Base-by-base conservation (phyloP, 2,329 filamentous ascomycete species). In the Cytospora mali region DNA sequence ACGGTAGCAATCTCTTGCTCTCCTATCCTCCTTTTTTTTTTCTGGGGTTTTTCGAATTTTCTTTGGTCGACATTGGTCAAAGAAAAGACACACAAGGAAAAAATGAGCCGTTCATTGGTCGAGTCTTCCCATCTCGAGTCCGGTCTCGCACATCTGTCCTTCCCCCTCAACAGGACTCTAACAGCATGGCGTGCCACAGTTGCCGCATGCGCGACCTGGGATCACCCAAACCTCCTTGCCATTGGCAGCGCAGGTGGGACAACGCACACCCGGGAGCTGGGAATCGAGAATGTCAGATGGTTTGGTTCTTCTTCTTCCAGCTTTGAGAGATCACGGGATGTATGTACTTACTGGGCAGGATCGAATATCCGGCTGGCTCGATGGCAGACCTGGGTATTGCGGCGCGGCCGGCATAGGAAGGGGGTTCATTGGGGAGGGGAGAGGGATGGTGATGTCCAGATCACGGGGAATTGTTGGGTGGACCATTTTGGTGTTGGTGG, bases 201-300 rank as follows among this genome's bases (percentile, higher is more conserved):
- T 78, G 33, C 78, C 77, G 68, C 82, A 85, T 56, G 74, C 74
- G 62, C 80, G 77, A 58, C 82, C 82, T 33, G 81, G 81, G 64
- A 84, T 81, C 27, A 85, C 82, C 82, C 82, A 85, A 50, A 81
- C 80, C 68, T 84, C 82, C 64, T 79, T 75, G 64, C 82, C 82
- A 52, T 75, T 73, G 49, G 73, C 70, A 56, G 77, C 76, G 67
- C 82, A 85, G 5, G 77, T 83, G 54, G 81, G 81, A 70, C 82
- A 85, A 68, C 77, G 75, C 28, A 83, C 80, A 11, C 82, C 82
- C 5, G 82, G 78, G 64, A 83, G 77, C 71, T 76, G 64, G 62
- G 55, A 31, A 52, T 25, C 52, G 59, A 33, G 31, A 48, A 11
- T 29, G 52, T 56, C 51, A 55, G 39, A 49, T 62, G 51, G 28